A percentile compares a stretch with the other conserved stretches of the same genome.
phyloP scores from a whole-genome alignment of 257 asterid genomes.

The Buddleja alternifolia region DNA sequence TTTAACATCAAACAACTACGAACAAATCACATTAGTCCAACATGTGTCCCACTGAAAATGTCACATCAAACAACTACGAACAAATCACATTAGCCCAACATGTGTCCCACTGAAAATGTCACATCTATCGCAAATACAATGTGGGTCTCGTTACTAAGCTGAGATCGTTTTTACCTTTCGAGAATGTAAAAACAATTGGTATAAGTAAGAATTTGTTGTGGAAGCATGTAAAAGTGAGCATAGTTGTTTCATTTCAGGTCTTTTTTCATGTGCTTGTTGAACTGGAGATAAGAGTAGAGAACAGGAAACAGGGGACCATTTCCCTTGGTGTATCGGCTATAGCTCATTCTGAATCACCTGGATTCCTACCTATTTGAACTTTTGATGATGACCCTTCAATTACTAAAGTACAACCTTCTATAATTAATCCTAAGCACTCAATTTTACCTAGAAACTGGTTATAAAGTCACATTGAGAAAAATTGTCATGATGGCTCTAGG shows the following conservation, averaged over 20 bases:
- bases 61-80: no score
- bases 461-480: background rate
- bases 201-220: no score
- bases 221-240: background rate
- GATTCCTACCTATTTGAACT: background rate
- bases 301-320: constrained; percentile 20
- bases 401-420: constrained; percentile 18
- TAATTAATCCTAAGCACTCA: background rate
- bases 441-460: background rate
- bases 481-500: no score
- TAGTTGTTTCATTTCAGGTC: constrained; percentile 24
- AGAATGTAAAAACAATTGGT: no score
- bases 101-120: no score
- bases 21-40: no score
- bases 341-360: constrained; percentile 32
- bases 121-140: no score
- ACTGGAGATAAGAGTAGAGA: background rate
- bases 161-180: no score
- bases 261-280: constrained; percentile 29
- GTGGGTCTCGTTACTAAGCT: no score
- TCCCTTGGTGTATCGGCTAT: background rate
- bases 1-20: no score
- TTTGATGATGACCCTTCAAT: constrained; percentile 1
- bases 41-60: no score
- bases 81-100: no score